Conservation (phyloP, 2,329 filamentous ascomycete species). For the Venturia oleaginea region DNA sequence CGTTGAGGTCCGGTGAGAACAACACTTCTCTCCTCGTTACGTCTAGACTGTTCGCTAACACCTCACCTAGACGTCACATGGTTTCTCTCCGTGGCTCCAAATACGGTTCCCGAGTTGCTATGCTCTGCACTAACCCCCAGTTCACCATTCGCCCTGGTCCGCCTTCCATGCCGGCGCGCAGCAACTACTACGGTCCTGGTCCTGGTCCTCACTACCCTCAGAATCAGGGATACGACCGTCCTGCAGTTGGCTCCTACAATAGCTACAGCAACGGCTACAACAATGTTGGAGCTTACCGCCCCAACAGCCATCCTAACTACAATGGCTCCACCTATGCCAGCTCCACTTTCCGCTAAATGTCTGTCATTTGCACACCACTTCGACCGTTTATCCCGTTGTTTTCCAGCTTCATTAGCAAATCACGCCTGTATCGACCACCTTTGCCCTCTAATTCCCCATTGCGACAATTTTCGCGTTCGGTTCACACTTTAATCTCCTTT, state of each 20-base stretch:
- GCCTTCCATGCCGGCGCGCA: slow-evolving; percentile 39
- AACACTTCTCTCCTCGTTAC: background rate
- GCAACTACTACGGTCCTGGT: background rate
- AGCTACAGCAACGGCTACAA: background rate
- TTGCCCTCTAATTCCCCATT: background rate
- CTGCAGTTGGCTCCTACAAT: background rate
- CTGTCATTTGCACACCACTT: background rate
- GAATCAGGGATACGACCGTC: background rate
- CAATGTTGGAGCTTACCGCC: background rate
- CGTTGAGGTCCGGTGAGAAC: slow-evolving; percentile 64
- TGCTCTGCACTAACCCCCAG: slow-evolving; percentile 96
- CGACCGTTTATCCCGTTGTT: background rate
- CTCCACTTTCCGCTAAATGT: background rate
- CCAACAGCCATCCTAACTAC: background rate
- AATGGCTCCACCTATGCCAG: background rate
- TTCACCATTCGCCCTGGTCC: slow-evolving; percentile 82
- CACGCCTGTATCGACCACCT: background rate
- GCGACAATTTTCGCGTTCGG: background rate
- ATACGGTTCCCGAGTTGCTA: slow-evolving; percentile 94
- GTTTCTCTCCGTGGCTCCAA: slow-evolving; percentile 96
- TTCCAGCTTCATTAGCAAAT: background rate
- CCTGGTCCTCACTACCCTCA: background rate
- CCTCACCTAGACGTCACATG: slow-evolving; percentile 71
- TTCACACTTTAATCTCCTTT: slow-evolving; percentile 36
- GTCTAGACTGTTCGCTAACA: background rate